These are phyloP conservation scores for Artemisia tridentata DNA, from an alignment of 129 eudicot species.

Conservation along the genomic window DNA sequence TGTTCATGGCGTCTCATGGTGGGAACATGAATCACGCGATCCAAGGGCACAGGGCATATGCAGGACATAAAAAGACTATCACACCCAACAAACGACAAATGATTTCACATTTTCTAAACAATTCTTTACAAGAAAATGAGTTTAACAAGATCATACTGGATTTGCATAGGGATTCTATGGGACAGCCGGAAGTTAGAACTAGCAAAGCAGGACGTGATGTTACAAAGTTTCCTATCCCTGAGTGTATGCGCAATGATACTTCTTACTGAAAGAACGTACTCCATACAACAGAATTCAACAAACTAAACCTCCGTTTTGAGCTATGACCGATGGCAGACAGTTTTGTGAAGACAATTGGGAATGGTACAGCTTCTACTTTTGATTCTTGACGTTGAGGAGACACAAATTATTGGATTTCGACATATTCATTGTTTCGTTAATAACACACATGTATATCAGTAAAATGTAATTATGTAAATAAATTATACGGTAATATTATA, in stretches of 20 bases:
- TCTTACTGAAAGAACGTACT: slow-evolving; percentile 13
- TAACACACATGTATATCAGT: slow-evolving; percentile 32
- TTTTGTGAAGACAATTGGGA: background rate
- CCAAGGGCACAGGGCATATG: slow-evolving; percentile 93
- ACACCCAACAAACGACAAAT: slow-evolving; percentile 95
- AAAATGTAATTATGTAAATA: slow-evolving; percentile 27
- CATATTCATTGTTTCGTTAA: slow-evolving; percentile 31
- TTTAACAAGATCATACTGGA: slow-evolving; percentile 63
- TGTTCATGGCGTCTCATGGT: slow-evolving; percentile 98
- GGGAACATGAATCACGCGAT: slow-evolving; percentile 97
- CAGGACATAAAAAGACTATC: slow-evolving; percentile 89
- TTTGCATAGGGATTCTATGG: slow-evolving; percentile 81
- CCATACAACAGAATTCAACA: too few relatives aligned
- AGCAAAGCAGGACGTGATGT: slow-evolving; percentile 85
- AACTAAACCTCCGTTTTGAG: too few relatives aligned
- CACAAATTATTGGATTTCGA: slow-evolving; percentile 10
- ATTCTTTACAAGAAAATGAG: slow-evolving; percentile 58
- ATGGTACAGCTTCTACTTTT: slow-evolving; percentile 10
- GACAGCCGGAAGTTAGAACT: slow-evolving; percentile 78
- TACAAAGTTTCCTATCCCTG: slow-evolving; percentile 92
- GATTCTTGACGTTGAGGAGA: slow-evolving; percentile 22
- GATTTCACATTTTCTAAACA: slow-evolving; percentile 62
- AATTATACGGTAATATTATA: slow-evolving; percentile 10
- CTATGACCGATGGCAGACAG: too few relatives aligned
- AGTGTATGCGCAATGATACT: slow-evolving; percentile 81